These are phyloP conservation scores for Tylopilus rubrobrunneus DNA, from an alignment of 768 basidiomycete genomes.

Conservation along the genomic window DNA sequence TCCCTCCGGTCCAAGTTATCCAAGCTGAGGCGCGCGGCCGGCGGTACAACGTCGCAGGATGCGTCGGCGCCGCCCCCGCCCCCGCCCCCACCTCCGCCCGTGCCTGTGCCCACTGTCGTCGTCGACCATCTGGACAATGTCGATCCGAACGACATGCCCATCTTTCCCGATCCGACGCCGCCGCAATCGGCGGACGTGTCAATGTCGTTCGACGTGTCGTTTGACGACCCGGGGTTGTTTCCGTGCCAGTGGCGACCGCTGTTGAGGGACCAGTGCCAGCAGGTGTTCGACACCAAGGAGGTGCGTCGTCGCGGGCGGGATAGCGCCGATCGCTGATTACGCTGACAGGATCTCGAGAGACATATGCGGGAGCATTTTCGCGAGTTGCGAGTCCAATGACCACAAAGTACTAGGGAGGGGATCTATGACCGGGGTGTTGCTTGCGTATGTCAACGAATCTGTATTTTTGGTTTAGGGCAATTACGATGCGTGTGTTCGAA, in stretches of 20 bases:
- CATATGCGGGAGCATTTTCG: conserved; percentile 21
- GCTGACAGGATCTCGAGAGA: conserved; percentile 21
- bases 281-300: conserved; percentile 30
- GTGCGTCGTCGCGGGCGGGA: conserved; percentile 4
- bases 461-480: too few species aligned
- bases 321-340: background rate
- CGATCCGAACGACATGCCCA: conserved; percentile 21
- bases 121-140: conserved; percentile 7
- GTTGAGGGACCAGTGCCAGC: conserved; percentile 24
- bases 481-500: too few species aligned
- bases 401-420: too few species aligned
- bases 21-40: background rate
- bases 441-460: too few species aligned
- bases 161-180: background rate
- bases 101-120: background rate
- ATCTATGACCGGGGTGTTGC: background rate
- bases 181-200: background rate
- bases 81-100: background rate
- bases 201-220: conserved; percentile 3
- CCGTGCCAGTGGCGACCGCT: conserved; percentile 31
- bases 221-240: conserved; percentile 20
- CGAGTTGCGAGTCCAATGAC: conserved; percentile 5
- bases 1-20: conserved; percentile 16
- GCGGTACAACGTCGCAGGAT: background rate
- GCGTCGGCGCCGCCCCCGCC: background rate